Base-by-base conservation (phyloP, 2,329 filamentous ascomycete genomes). In the Colletotrichum spinosum region DNA sequence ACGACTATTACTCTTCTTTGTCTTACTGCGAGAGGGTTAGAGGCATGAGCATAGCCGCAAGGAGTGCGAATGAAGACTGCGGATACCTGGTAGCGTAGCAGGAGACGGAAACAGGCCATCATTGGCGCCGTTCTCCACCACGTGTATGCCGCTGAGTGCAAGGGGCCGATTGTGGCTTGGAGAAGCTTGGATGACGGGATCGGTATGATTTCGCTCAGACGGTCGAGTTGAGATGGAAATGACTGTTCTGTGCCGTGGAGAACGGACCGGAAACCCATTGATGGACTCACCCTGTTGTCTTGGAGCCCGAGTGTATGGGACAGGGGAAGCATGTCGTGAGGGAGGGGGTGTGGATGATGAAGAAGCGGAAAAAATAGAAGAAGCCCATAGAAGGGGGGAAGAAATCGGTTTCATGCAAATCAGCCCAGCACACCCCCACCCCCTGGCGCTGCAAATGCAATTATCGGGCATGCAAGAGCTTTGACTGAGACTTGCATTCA, bases 231-330 rank as follows among this genome's bases (percentile, higher is more conserved):
- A 25, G 25, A 25, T 25, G 25, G 25, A 25, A 25, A 25, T 25
- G 25, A 25, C 25, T 25, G 25, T 5, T 25, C 25, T 25, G 25
- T 25, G 44, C 13, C 44, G 45, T 61, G 58, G 62, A 65, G 51
- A 34, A 51, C 62, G 62, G 62, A 37, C 62, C 62, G 62, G 51
- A 53, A 52, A 55, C 42, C 62, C 62, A 55, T 60, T 15, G 62
- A 62, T 39, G 46, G 41, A 17, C n/a, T 49, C 48, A 41, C 37
- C 17, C 33, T 25, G 46, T 17, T 8, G 34, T 6, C 25, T 33
- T 33, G 46, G 46, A 33, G 46, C 25, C 11, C 13, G 44, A 33
- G n/a, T 33, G 15, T 15, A 46, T 39, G 44, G 41, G 37, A 38
- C 57, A 52, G 51, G 57, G 51, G 55, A 37, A 6, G 51, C 42